Base-by-base conservation (phyloP, 2,329 filamentous ascomycete species). In the Zymoseptoria pseudotritici region DNA sequence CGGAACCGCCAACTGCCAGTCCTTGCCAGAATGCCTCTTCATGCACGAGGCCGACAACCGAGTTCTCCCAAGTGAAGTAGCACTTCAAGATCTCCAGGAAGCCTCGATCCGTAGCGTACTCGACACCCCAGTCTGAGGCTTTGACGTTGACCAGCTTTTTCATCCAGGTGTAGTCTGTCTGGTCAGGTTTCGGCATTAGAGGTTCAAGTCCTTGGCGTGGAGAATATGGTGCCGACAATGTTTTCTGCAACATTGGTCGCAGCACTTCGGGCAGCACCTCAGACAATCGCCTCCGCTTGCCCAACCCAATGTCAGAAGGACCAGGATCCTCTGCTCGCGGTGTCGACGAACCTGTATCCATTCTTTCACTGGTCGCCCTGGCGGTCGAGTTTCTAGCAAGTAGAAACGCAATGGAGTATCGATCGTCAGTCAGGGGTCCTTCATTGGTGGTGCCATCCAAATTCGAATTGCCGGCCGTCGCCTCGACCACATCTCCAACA, bases 1-100 rank as follows among this genome's bases (percentile, higher is more conserved):
- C 60, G 5, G 60, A 61, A 11, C 60, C 60, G 29, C 54, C 54
- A 17, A 7, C 50, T 4, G 36, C 50, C 29, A 61, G 56, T 19
- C 60, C 60, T 21, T 58, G 56, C 60, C 60, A 61, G 20, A 61
- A 61, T 2, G 54, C 46, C 7, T 58, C 56, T 51, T 61, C 60
- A 26, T 58, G 26, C 17, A 61, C 56, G 2, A 61, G 24, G 11
- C 50, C 56, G 6, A 54, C 21, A 8, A 54, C 50, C 1, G 56
- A 54, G 51, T 61, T 61, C 49, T 61, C 60, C 60, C 60, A 61
- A 4, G 54, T 52, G 22, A 61, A 61, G 50, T 61, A 61, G 56
- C 60, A 61, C n/a, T 51, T 58, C 10, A 61, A 50, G 17, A 61
- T 61, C 50, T 61, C 60, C 29, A 61, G 22, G n/a, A 61, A 57